Base-by-base conservation (phyloP, 202 grass and related monocot genomes). In the Saccharum hybrid region DNA sequence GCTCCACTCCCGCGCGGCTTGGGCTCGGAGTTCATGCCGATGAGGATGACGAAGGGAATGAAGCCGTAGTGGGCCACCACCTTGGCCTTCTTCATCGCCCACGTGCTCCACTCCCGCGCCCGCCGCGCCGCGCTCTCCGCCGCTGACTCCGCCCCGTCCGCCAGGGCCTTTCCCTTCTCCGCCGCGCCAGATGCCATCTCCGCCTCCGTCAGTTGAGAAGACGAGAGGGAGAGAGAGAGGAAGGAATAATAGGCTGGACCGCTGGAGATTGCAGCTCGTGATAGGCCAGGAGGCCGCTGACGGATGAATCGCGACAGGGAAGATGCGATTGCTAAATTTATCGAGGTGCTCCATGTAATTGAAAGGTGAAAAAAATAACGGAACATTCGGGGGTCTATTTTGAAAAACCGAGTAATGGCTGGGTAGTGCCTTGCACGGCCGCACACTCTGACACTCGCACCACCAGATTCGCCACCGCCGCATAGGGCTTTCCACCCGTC, bases 11-110 rank as follows among this genome's bases (percentile, higher is more conserved):
- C 40, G 42, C 80, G 76, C 56, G 87, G 90, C 74, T 86, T 88
- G 63, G 92, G 92, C 16, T 94, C 92, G 41, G 89, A 91, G 51
- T 89, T 94, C 92, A 92, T 92, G 80, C 89, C 90, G 68, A 94
- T 41, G 68, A 92, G 38, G 81, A 94, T 90, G 73, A 92, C 79
- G 49, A 92, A 66, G 16, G 92, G 92, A 48, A 92, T 87, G 87
- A 92, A 94, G 57, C 92, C 92, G 89, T 92, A 94, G 82, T 94
- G 92, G 39, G 85, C 86, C 66, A 86, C 68, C 31, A 92, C 89
- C 89, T 92, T 92, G 12, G 92, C 87, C 79, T 92, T 94, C 87
- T 94, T 94, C 89, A 92, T 94, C 38, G 74, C 82, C 89, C 92
- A 94, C 8, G 89, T 92, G 74, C 56, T 94, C 92, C 92, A 94